Evolutionary conservation across 371 early-diverging fungal species (phyloP).

Genomic region (Circinella umbellata): DNA sequence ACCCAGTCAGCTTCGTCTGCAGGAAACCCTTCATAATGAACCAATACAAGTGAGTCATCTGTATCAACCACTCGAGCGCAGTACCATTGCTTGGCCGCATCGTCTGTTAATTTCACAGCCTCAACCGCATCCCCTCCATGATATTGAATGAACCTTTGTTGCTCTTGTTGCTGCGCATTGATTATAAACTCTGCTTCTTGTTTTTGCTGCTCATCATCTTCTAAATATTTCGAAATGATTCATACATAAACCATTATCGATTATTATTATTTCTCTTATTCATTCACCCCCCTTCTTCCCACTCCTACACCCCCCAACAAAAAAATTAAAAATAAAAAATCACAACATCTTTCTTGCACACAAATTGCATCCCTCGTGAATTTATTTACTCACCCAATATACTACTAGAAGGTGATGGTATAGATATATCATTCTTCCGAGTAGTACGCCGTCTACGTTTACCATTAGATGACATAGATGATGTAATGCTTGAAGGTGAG

Average conservation of each 20-base stretch:
- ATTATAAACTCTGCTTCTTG: not conserved
- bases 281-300: no score
- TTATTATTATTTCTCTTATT: no score
- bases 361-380: no score
- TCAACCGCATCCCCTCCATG: slow-evolving; percentile 41
- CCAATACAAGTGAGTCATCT: slow-evolving; percentile 32
- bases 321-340: not conserved
- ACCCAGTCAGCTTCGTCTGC: slow-evolving; percentile 65
- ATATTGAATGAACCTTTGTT: not conserved
- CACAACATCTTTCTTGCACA: not conserved
- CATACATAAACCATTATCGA: no score
- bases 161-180: slow-evolving; percentile 2
- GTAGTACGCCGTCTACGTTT: slow-evolving; percentile 2
- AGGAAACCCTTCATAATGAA: slow-evolving; percentile 65
- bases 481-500: slow-evolving; percentile 2
- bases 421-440: slow-evolving; percentile 4
- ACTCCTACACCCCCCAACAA: not conserved
- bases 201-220: not conserved
- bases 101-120: slow-evolving; percentile 37
- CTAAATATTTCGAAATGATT: not conserved
- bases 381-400: not conserved
- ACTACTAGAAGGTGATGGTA: slow-evolving; percentile 9
- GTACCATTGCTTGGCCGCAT: slow-evolving; percentile 30
- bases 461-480: slow-evolving; percentile 2
- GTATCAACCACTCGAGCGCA: slow-evolving; percentile 43